phyloP scores from a whole-genome alignment of 805 yeast species.

The Candida coleopterorum region DNA sequence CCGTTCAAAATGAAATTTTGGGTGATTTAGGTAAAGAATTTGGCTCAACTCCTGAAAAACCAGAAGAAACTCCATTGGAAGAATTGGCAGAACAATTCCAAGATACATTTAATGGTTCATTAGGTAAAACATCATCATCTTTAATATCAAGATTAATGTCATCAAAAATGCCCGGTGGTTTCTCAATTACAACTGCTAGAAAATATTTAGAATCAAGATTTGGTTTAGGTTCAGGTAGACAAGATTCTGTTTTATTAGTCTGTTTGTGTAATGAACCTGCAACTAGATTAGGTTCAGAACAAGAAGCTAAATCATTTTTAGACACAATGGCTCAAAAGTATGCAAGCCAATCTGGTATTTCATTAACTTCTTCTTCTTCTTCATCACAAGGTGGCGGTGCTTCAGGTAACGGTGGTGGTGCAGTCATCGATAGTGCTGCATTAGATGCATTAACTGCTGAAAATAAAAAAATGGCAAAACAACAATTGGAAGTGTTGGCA shows the following conservation, averaged over 20 bases:
- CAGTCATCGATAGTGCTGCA: slow-evolving; percentile 92
- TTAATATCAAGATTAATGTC: slow-evolving; percentile 88
- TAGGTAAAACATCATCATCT: slow-evolving; percentile 92
- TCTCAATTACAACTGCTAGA: slow-evolving; percentile 86
- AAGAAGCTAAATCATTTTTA: slow-evolving; percentile 85
- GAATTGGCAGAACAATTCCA: slow-evolving; percentile 96
- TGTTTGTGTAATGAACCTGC: slow-evolving; percentile 92
- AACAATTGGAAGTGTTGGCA: slow-evolving; percentile 86
- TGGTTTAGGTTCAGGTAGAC: slow-evolving; percentile 93
- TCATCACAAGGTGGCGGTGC: slow-evolving; percentile 56
- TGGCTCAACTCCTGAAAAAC: slow-evolving; percentile 97
- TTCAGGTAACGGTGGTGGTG: slow-evolving; percentile 70
- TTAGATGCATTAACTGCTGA: slow-evolving; percentile 76
- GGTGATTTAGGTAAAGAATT: slow-evolving; percentile 99
- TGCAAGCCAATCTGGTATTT: slow-evolving; percentile 77
- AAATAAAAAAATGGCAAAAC: slow-evolving; percentile 64
- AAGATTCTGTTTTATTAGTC: slow-evolving; percentile 78
- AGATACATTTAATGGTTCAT: slow-evolving; percentile 78
- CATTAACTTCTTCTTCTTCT: slow-evolving; percentile 63
- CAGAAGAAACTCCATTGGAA: slow-evolving; percentile 94
- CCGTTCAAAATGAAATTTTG: slow-evolving; percentile 95
- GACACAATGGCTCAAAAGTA: slow-evolving; percentile 80
- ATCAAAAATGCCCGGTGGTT: slow-evolving; percentile 99
- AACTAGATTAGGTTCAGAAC: slow-evolving; percentile 77
- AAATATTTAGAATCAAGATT: slow-evolving; percentile 86